Evolutionary conservation across 495 filamentous ascomycete species (phyloP), one percentile per base, ranked within the genome.

Genomic region (Penicillium crystallinum): DNA sequence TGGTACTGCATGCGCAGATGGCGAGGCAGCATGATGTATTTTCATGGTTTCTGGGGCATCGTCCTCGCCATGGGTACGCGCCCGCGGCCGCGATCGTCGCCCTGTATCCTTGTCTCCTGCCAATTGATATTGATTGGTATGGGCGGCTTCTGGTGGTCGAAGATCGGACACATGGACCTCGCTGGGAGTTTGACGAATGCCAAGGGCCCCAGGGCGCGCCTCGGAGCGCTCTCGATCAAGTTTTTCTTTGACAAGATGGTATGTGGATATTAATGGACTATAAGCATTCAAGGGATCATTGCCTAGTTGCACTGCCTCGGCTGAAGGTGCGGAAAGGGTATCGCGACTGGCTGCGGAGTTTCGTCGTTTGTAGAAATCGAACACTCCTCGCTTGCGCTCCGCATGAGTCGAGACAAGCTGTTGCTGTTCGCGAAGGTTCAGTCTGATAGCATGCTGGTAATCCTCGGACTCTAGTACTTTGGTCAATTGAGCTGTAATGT

Each of bases 361-460:
- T 30, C 91, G 82, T 57, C 93, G 81, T 71, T 96, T 96, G 71
- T 99, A 99, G 59, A 99, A 97, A 65, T 97, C 91, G 56, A 97
- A 97, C 55, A 93, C 89, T 2, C 88, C 89, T 39, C 91, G 82
- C 66, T 88, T 91, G 67, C 89, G 91, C 65, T 97, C 95, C 25
- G 85, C 81, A 35, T 84, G 84, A 21, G 80, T 84, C 2, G 81
- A 75, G 14, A 71, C 69, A 7, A 83, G 79, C 34, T 78, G 66
- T 56, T 78, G 66, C 55, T 77, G 66, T 55, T 91, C 85, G 59
- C 82, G 86, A 50, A 86, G 81, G 51, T 80, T 81, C 21, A 83
- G 70, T 42, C 81, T 77, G 14, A 95, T 75, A 6, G 91, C 90
- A 37, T 81, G 79, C 52, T 93, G 90, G 60, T 97, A 99, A 8